Percentiles rank a stretch among this genome's conserved stretches.
Conservation (phyloP, 1,139 yeast species). For the Magnusiomyces suaveolens region DNA sequence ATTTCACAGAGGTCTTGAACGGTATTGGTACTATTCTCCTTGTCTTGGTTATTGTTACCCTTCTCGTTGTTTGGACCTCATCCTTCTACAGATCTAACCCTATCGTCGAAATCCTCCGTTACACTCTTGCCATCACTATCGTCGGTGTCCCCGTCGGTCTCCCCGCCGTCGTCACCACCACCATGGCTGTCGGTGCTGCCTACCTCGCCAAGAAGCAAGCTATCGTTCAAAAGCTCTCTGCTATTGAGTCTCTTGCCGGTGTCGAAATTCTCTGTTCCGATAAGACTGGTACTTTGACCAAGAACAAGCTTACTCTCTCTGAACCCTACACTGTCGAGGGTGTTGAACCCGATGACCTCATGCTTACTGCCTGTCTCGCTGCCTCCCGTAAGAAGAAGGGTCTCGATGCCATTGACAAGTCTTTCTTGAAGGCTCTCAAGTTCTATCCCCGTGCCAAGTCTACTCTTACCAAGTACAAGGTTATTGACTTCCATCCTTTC, state of each 20-base stretch:
- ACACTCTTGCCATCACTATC: slow-evolving; percentile 88
- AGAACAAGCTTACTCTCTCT: slow-evolving; percentile 90
- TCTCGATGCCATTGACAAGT: slow-evolving; percentile 91
- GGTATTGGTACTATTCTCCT: slow-evolving; percentile 92
- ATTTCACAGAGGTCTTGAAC: slow-evolving; percentile 94
- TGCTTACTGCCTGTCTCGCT: slow-evolving; percentile 97
- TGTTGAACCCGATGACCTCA: slow-evolving; percentile 93
- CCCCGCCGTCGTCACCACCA: slow-evolving; percentile 98
- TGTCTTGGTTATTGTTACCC: slow-evolving; percentile 80
- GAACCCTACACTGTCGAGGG: slow-evolving; percentile 99
- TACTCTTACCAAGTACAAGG: slow-evolving; percentile 57
- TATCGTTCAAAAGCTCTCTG: slow-evolving; percentile 95
- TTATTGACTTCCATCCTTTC: slow-evolving; percentile 59
- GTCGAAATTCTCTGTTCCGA: slow-evolving; percentile 98
- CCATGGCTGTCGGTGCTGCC: slow-evolving; percentile 99
- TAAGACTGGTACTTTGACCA: slow-evolving; percentile 98
- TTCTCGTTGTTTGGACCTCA: slow-evolving; percentile 86
- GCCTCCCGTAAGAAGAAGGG: slow-evolving; percentile 99
- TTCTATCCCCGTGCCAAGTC: slow-evolving; percentile 48
- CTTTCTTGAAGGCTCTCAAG: slow-evolving; percentile 67
- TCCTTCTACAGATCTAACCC: slow-evolving; percentile 89
- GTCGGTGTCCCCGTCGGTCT: slow-evolving; percentile 99
- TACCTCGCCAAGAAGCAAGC: slow-evolving; percentile 98
- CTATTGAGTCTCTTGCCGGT: slow-evolving; percentile 98
- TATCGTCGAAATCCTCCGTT: slow-evolving; percentile 86